Base-by-base conservation (phyloP, 2,329 filamentous ascomycete species). In the Sclerotiophoma versabilis region DNA sequence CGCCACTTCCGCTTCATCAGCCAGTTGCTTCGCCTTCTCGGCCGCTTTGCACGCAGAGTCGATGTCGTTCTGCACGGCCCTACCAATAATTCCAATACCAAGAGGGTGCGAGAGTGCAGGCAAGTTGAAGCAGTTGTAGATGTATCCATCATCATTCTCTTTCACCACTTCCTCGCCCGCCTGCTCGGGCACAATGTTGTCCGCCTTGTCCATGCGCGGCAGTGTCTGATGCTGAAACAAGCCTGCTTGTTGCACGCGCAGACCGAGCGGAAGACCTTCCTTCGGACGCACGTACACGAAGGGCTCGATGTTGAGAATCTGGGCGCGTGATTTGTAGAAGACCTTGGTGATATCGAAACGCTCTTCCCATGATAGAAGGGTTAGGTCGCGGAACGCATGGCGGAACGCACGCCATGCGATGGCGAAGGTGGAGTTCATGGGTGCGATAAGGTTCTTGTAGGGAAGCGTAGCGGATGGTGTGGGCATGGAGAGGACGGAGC, bases 351-450 rank as follows among this genome's bases (percentile, higher is more conserved):
- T n/a, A 30, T 67, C 62, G 49, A 76, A 61, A 14, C 79, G 76
- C 34, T 77, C 65, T 54, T 76, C 71, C 79, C 79, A 81, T 3
- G 69, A 44, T 0, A 77, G 61, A 2, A 72, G 63, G 0, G 77
- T 79, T 14, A 75, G 65, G 55, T 74, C 70, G 43, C 66, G 63
- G 70, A 80, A 81, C 7, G 67, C 62, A 39, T 71, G 64, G 38
- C 72, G 70, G 68, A 80, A 79, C 38, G 62, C 49, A 22, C 60
- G 61, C 50, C 72, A 73, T 9, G 78, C 76, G 9, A 66, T 62
- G 1, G 36, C 6, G 62, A 69, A 78, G 53, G 60, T 51, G 47
- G 69, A 66, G 52, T 66, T 65, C 10, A 70, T 54, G 1, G 71
- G 70, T 10, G 63, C 57, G 29, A 78, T 61, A 47, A 75, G 54